Conservation (phyloP, 2,329 filamentous ascomycete species). For the Gnomoniopsis sp. region DNA sequence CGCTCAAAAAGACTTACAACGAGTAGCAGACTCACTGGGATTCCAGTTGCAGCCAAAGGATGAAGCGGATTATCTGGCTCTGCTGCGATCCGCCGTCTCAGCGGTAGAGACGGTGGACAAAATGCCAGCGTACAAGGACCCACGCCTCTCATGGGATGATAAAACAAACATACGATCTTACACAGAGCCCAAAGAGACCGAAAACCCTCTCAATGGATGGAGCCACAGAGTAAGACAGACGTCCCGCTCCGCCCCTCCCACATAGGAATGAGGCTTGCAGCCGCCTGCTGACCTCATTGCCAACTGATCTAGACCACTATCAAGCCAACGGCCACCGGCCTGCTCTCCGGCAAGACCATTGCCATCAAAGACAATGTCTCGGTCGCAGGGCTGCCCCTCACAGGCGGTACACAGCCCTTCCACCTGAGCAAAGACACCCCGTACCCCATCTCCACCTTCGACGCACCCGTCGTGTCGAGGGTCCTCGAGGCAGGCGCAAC, state of each 20-base stretch:
- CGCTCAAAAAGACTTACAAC: background rate
- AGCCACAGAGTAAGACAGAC: slow-evolving; percentile 8
- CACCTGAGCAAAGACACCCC: slow-evolving; percentile 14
- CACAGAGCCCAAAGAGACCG: background rate
- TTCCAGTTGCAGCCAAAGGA: slow-evolving; percentile 10
- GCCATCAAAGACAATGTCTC: slow-evolving; percentile 22
- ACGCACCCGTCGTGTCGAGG: slow-evolving; percentile 17
- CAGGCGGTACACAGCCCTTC: slow-evolving; percentile 18
- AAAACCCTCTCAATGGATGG: slow-evolving; percentile 15
- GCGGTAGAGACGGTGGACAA: slow-evolving; percentile 10
- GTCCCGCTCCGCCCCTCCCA: background rate
- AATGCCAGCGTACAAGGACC: slow-evolving; percentile 9
- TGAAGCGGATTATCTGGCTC: slow-evolving; percentile 11
- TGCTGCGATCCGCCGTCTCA: slow-evolving; percentile 7
- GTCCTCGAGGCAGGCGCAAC: slow-evolving; percentile 18
- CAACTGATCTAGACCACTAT: slow-evolving; percentile 9
- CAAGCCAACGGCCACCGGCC: slow-evolving; percentile 2
- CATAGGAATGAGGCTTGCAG: background rate
- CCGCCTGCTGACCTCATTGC: background rate
- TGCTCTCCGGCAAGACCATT: slow-evolving; percentile 18
- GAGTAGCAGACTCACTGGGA: slow-evolving; percentile 3
- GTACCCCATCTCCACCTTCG: slow-evolving; percentile 18
- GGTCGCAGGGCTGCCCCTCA: slow-evolving; percentile 19
- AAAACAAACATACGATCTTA: slow-evolving; percentile 1
- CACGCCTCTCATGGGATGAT: background rate